These are phyloP conservation scores for Conticribra weissflogii DNA, from an alignment of 108 stramenopile genomes.

Conservation along the genomic window DNA sequence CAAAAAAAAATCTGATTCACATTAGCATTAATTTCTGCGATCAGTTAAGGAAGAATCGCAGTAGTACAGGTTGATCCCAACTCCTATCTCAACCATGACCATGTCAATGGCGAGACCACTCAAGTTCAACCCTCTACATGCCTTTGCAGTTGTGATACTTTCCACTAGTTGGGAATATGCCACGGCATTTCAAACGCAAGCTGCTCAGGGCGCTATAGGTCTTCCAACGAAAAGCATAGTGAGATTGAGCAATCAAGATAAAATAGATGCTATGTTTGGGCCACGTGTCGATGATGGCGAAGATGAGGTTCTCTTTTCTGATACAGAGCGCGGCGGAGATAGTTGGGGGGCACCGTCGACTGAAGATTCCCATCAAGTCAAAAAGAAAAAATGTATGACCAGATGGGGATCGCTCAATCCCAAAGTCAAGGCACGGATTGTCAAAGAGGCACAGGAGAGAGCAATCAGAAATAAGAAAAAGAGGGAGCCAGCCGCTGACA, in stretches of 20 bases:
- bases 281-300: slow-evolving; percentile 46
- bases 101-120: too few species aligned
- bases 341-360: slow-evolving; percentile 9
- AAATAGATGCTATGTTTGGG: slow-evolving; percentile 28
- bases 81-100: too few species aligned
- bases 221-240: neutral
- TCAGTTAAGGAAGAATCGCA: too few species aligned
- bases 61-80: too few species aligned
- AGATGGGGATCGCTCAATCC: slow-evolving; percentile 80
- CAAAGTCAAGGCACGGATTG: slow-evolving; percentile 63
- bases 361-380: slow-evolving; percentile 9
- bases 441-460: slow-evolving; percentile 67
- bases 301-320: slow-evolving; percentile 49
- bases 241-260: slow-evolving; percentile 13
- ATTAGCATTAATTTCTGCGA: too few species aligned
- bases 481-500: slow-evolving; percentile 66
- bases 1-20: too few species aligned
- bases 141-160: slow-evolving; percentile 2
- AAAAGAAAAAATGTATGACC: slow-evolving; percentile 4
- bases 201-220: slow-evolving; percentile 1
- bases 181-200: slow-evolving; percentile 21
- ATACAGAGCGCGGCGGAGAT: slow-evolving; percentile 36
- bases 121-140: too few species aligned
- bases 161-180: slow-evolving; percentile 4
- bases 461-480: slow-evolving; percentile 81